phyloP scores from a whole-genome alignment of 202 grass and related monocot genomes.

The Setaria viridis region DNA sequence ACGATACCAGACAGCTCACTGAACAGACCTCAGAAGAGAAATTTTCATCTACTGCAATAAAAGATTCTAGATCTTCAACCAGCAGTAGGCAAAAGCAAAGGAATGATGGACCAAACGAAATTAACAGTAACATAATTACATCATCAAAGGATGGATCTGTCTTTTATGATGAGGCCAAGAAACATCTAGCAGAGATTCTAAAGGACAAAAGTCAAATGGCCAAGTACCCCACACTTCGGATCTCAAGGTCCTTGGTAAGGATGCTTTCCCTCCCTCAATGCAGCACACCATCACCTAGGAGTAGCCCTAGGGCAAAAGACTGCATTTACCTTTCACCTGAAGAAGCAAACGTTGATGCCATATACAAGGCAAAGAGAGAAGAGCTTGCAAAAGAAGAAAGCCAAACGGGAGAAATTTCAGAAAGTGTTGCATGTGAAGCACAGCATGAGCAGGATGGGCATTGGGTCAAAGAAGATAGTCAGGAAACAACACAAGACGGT shows the following conservation, averaged over 20 bases:
- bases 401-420: slow-evolving; percentile 32
- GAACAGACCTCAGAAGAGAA: slow-evolving; percentile 7
- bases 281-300: slow-evolving; percentile 53
- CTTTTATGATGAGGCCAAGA: slow-evolving; percentile 83
- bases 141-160: slow-evolving; percentile 50
- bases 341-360: slow-evolving; percentile 32
- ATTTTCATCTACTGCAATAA: not conserved
- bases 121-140: slow-evolving; percentile 20
- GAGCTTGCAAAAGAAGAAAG: slow-evolving; percentile 43
- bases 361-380: slow-evolving; percentile 43
- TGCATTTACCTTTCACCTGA: slow-evolving; percentile 46
- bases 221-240: slow-evolving; percentile 45
- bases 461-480: slow-evolving; percentile 39
- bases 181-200: slow-evolving; percentile 78
- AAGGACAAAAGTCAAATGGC: slow-evolving; percentile 52
- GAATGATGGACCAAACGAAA: slow-evolving; percentile 8
- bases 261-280: slow-evolving; percentile 69
- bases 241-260: slow-evolving; percentile 67
- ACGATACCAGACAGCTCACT: slow-evolving; percentile 8
- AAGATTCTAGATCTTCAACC: slow-evolving; percentile 23
- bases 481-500: slow-evolving; percentile 42
- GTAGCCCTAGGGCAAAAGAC: slow-evolving; percentile 40
- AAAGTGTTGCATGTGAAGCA: slow-evolving; percentile 36
- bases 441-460: slow-evolving; percentile 28
- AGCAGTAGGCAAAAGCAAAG: slow-evolving; percentile 42